These are phyloP conservation scores for Colletotrichum limetticola DNA, from an alignment of 2,329 filamentous ascomycete genomes.

Conservation along the genomic window DNA sequence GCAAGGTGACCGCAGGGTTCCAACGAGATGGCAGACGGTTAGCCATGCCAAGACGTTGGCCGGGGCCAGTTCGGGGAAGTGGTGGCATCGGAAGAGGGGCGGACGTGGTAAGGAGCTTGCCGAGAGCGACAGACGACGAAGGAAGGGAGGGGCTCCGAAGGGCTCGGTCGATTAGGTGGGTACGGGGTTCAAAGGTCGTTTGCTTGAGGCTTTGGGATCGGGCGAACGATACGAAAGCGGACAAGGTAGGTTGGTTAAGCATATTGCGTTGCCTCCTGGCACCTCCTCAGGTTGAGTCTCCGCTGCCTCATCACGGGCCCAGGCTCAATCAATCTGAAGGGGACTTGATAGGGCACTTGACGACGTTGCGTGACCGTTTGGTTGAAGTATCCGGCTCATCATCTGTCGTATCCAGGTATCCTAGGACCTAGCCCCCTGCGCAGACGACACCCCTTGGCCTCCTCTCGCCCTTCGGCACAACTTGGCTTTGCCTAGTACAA, in stretches of 20 bases:
- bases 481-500: conserved; percentile 1
- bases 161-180: not conserved
- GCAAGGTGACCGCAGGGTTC: conserved; percentile 27
- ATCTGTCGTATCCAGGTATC: conserved; percentile 14
- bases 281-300: not conserved
- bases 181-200: conserved; percentile 10
- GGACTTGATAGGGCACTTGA: conserved; percentile 23
- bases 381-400: conserved; percentile 11
- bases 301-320: not conserved
- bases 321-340: conserved; percentile 25
- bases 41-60: conserved; percentile 24
- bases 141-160: not conserved
- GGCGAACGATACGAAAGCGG: conserved; percentile 21
- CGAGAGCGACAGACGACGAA: conserved; percentile 50
- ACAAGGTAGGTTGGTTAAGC: conserved; percentile 25
- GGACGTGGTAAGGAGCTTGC: conserved; percentile 48
- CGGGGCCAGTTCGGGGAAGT: conserved; percentile 23
- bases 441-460: not conserved
- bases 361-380: conserved; percentile 30
- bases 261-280: conserved; percentile 26
- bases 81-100: conserved; percentile 29
- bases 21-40: conserved; percentile 29
- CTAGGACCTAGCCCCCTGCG: conserved; percentile 1
- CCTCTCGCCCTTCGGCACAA: not conserved
- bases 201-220: conserved; percentile 15